Evolutionary conservation across 331 rosid species (phyloP), one percentile per base, ranked within the genome.

Genomic region (Quercus lobata): DNA sequence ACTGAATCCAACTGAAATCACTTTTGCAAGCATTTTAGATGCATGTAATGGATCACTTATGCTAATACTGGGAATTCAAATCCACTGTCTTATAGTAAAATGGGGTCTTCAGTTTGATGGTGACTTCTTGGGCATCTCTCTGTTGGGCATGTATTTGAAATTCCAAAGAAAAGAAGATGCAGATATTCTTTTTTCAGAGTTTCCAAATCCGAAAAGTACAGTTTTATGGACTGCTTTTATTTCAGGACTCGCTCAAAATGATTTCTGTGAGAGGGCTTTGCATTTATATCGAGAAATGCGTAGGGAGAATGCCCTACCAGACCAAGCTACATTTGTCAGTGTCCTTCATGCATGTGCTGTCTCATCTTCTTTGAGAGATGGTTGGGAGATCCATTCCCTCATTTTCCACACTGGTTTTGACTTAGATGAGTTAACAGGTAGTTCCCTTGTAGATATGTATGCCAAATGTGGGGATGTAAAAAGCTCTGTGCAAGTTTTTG

Each of bases 241-340:
- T 76, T 91, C 94, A 22, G 94, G 96, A 72, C 83, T 82, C 80
- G 76, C 84, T 82, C 94, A 91, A 89, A 91, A 80, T 79, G 88
- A 93, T 76, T 82, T 79, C 75, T 74, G 79, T 41, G 88, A 83
- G 41, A 87, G 84, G 83, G 97, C 97, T 76, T 74, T 92, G 80
- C 84, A 71, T 73, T 84, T 85, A 60, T 92, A 91, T 73, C 83
- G 24, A 71, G 78, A 86, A 76, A 91, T 94, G 98, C 97, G 80
- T 56, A 25, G 79, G 27, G 82, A 89, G 82, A 82, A 85, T 80
- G 80, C 88, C 71, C 77, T 88, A 37, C 97, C 94, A 0, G 97
- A 94, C 83, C 97, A 94, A 86, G 98, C 98, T 69, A 86, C 96
- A 65, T 94, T 95, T 82, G 97, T 90, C 32, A 92, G 93, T 49